Base-by-base conservation (phyloP, 306 rosid genomes). In the Vachellia pachyceras region DNA sequence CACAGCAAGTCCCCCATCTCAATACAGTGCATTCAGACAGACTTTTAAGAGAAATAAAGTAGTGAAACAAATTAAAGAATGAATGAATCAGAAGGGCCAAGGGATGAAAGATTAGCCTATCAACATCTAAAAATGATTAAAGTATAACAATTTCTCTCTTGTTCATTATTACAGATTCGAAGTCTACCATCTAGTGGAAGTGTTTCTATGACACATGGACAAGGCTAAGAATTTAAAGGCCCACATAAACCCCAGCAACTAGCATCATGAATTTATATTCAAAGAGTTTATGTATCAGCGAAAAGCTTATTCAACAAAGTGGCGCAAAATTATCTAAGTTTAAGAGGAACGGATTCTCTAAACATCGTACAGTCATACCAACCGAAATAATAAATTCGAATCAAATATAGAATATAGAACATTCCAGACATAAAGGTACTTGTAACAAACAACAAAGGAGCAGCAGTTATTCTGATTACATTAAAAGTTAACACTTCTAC, bases 401-500 rank as follows among this genome's bases (percentile, higher is more conserved):
- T 50, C 22, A 50, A 50, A 50, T 3, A 50, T 50, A 40, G 64
- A 52, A 55, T n/a, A n/a, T n/a, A n/a, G n/a, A n/a, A n/a, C 22
- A 41, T 69, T 35, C 76, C 55, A 35, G n/a, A n/a, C n/a, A n/a
- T n/a, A n/a, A 4, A 57, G 46, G 44, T 47, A 23, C 35, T 69
- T 35, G 40, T 12, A 17, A 71, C 46, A 61, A 69, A 69, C 29
- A 58, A 37, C 54, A 13, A 72, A 83, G 73, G 4, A 7, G 60
- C 20, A 55, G 7, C 40, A 5, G 6, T 35, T 6, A 54, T 72
- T 20, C 33, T 2, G 29, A 11, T 45, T 44, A 57, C 10, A 79
- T 57, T 45, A 40, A 45, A 67, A n/a, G n/a, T n/a, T n/a, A n/a
- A n/a, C n/a, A 57, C 2, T 78, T 83, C 14, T 37, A 57, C n/a